phyloP scores from a whole-genome alignment of 1,284 basidiomycete genomes.

The Ceratobasidium sp. region DNA sequence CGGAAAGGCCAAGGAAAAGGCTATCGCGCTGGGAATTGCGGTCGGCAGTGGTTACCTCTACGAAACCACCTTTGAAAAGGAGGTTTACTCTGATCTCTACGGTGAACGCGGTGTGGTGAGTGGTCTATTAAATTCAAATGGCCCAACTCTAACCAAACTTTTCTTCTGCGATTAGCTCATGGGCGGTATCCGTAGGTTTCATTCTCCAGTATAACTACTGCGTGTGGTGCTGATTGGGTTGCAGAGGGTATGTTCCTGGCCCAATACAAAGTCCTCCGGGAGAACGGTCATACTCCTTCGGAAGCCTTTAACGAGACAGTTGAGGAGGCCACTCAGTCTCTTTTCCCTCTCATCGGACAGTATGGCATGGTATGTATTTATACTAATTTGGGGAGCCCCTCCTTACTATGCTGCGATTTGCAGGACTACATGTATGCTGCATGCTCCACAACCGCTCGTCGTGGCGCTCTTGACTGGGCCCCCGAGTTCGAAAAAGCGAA shows the following conservation, averaged over 20 bases:
- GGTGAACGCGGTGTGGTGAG: conserved; percentile 98
- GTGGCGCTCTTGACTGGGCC: conserved; percentile 99
- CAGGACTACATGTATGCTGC: conserved; percentile 99
- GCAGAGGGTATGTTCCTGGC: conserved; percentile 97
- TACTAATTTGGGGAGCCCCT: neutral
- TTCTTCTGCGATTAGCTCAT: conserved; percentile 68
- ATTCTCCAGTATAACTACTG: neutral
- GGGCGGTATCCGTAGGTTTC: conserved; percentile 91
- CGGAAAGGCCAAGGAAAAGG: conserved; percentile 97
- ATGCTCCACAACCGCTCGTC: conserved; percentile 98
- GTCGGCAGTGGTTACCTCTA: conserved; percentile 97
- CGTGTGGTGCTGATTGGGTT: conserved; percentile 43
- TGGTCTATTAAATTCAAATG: conserved; percentile 46
- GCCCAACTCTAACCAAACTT: conserved; percentile 44
- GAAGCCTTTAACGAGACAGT: conserved; percentile 99
- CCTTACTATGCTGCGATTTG: neutral
- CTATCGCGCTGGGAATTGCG: conserved; percentile 90
- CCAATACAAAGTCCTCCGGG: conserved; percentile 98
- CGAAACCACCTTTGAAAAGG: conserved; percentile 99
- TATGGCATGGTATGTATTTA: conserved; percentile 67
- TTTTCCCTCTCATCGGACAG: conserved; percentile 95
- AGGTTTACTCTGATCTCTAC: conserved; percentile 99
- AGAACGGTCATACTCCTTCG: conserved; percentile 96
- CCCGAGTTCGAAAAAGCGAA: conserved; percentile 95
- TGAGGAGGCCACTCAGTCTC: conserved; percentile 97